Base-by-base conservation (phyloP, 352 stramenopile species). In the Globisporangium cederbergense region DNA sequence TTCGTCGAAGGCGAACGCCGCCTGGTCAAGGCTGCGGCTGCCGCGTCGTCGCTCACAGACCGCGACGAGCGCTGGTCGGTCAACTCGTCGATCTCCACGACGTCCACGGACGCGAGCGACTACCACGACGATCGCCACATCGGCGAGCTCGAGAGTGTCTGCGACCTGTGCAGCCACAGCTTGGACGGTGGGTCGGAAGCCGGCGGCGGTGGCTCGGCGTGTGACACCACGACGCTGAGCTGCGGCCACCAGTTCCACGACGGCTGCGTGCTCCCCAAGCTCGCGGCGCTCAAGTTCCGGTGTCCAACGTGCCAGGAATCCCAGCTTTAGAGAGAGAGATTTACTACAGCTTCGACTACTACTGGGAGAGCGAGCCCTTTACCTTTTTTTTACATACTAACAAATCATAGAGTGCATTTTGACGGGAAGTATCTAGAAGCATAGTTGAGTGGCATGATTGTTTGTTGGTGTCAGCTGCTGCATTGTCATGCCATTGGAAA, bases 241-340 rank as follows among this genome's bases (percentile, higher is more conserved):
- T 71, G 65, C 40, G 65, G 65, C 43, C 65, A 71, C 55, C 49
- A 53, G 13, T 71, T 71, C 60, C 65, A 71, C 60, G 65, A 71
- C 42, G 60, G 42, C 18, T 71, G 65, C 60, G 53, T 71, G 18
- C 9, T 71, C 10, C 45, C 50, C 53, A 14, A 60, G 42, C 49
- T 71, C 7, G 56, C 61, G 30, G 32, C 52, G 4, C 68, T 72
- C 25, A 4, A 47, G 4, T 60, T 49, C 54, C 49, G 54, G 36
- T 75, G 68, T 10, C 68, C 65, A 18, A 59, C 57, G 16, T 73
- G 68, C 38, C 14, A 16, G 11, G 38, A 46, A 25, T 25, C 54
- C 32, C 54, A 60, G 40, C 54, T 60, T 22, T 28, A 28, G 25
- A 28, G 25, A 25, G 22, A 11, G 36, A 42, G 36, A 42, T 42